These are phyloP conservation scores for Microsporum canis DNA, from an alignment of 2,329 filamentous ascomycete genomes.

Conservation along the genomic window DNA sequence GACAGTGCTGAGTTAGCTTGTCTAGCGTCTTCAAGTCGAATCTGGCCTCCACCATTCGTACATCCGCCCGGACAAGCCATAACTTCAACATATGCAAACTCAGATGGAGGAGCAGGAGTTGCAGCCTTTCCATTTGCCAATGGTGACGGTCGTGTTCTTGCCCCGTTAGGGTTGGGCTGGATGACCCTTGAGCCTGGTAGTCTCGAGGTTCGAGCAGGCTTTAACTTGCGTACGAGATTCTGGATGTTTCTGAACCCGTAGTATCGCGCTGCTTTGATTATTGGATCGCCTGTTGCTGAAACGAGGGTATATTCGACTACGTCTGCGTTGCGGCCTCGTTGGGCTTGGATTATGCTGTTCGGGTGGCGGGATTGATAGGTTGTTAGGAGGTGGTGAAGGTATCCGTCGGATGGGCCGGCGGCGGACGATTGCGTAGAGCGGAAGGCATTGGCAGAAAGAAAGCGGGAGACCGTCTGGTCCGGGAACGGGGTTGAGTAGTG, in stretches of 20 bases:
- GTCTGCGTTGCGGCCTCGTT: constrained; percentile 76
- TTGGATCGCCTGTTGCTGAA: constrained; percentile 41
- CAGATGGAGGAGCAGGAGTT: constrained; percentile 33
- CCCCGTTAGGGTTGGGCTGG: not conserved
- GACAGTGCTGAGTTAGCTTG: constrained; percentile 14
- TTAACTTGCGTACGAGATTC: constrained; percentile 85
- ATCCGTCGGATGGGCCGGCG: constrained; percentile 77
- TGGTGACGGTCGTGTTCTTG: constrained; percentile 39
- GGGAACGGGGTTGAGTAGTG: constrained; percentile 53
- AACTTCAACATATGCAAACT: constrained; percentile 91
- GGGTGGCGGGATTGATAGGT: constrained; percentile 60
- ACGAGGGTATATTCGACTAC: constrained; percentile 73
- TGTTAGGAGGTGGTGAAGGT: constrained; percentile 72
- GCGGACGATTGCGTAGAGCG: constrained; percentile 35
- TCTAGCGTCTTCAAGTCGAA: constrained; percentile 71
- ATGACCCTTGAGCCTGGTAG: constrained; percentile 44
- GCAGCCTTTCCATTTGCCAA: not conserved
- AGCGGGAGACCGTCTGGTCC: constrained; percentile 56
- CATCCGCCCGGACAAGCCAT: constrained; percentile 99
- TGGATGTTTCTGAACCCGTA: constrained; percentile 98
- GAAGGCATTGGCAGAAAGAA: constrained; percentile 45
- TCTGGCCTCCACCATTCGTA: constrained; percentile 92
- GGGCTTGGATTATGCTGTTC: constrained; percentile 58
- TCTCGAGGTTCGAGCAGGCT: constrained; percentile 64
- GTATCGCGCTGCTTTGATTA: constrained; percentile 77